A percentile compares a stretch with the other conserved stretches of the same genome.
Evolutionary conservation across 148 eudicot genomes (phyloP).

Genomic region (Diospyros kaki): DNA sequence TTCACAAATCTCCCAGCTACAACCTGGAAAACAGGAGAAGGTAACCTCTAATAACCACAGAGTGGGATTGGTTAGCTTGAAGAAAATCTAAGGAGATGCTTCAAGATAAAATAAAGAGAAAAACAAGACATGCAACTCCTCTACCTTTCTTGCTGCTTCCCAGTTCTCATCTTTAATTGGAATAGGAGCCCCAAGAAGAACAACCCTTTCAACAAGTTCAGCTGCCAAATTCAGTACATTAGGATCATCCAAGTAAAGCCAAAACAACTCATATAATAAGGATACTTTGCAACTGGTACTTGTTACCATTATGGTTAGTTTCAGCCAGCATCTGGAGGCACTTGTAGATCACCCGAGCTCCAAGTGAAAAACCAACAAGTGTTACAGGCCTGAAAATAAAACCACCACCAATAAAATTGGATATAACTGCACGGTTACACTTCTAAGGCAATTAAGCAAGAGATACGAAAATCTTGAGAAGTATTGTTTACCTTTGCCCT

Average conservation of each 20-base stretch:
- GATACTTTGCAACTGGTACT: background rate
- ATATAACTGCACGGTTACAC: background rate
- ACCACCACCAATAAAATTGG: constrained; percentile 12
- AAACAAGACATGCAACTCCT: background rate
- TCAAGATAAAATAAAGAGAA: background rate
- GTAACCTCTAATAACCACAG: constrained; percentile 11
- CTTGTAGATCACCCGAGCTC: constrained; percentile 91
- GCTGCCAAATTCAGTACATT: constrained; percentile 40
- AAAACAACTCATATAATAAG: background rate
- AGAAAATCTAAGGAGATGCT: background rate
- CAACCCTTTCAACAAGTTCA: constrained; percentile 88
- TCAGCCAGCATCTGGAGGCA: constrained; percentile 77
- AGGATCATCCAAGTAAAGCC: constrained; percentile 11
- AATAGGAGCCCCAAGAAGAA: constrained; percentile 90
- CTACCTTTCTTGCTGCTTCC: constrained; percentile 93
- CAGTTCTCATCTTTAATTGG: constrained; percentile 77
- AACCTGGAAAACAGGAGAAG: constrained; percentile 43
- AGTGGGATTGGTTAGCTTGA: background rate
- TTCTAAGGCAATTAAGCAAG: background rate
- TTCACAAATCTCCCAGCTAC: constrained; percentile 95
- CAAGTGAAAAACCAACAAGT: constrained; percentile 92
- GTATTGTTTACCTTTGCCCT: constrained; percentile 67
- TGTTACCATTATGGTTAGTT: constrained; percentile 52
- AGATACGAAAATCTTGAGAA: constrained; percentile 9
- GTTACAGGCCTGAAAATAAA: constrained; percentile 86